Conservation (phyloP, 306 rosid species). For the Hippophae tibetana region DNA sequence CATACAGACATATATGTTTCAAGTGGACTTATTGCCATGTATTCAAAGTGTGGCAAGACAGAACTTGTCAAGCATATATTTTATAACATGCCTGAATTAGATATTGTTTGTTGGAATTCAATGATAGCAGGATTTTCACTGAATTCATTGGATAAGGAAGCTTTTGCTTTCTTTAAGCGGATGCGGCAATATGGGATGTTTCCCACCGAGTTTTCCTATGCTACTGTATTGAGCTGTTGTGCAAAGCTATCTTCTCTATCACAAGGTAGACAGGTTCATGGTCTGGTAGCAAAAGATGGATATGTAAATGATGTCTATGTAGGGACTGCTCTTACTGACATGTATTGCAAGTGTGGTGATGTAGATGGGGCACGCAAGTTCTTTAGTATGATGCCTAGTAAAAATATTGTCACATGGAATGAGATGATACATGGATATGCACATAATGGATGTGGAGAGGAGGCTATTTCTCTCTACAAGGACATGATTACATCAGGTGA, state of each 20-base stretch:
- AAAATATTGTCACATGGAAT: conserved; percentile 62
- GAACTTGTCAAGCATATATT: conserved; percentile 42
- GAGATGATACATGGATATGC: conserved; percentile 86
- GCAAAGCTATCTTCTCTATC: conserved; percentile 57
- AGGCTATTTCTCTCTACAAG: conserved; percentile 51
- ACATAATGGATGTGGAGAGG: conserved; percentile 54
- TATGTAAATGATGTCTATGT: conserved; percentile 41
- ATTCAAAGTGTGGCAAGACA: conserved; percentile 63
- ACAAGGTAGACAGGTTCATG: conserved; percentile 61
- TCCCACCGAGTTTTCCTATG: conserved; percentile 59
- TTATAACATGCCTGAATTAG: conserved; percentile 33
- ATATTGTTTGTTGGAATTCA: conserved; percentile 77
- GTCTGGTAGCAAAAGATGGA: conserved; percentile 58
- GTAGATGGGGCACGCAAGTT: conserved; percentile 36
- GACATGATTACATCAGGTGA: conserved; percentile 49
- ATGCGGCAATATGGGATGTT: conserved; percentile 37
- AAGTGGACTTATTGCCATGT: conserved; percentile 59
- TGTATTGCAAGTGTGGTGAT: conserved; percentile 72
- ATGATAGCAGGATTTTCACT: conserved; percentile 59
- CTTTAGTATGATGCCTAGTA: conserved; percentile 42
- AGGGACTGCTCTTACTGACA: conserved; percentile 62
- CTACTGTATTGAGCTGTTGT: conserved; percentile 49
- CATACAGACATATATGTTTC: conserved; percentile 45
- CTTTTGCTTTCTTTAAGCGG: conserved; percentile 45
- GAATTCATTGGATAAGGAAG: conserved; percentile 51